Evolutionary conservation across 2,329 filamentous ascomycete species (phyloP), one percentile per base, ranked within the genome.

Genomic region (Ceratocystis cubensis): DNA sequence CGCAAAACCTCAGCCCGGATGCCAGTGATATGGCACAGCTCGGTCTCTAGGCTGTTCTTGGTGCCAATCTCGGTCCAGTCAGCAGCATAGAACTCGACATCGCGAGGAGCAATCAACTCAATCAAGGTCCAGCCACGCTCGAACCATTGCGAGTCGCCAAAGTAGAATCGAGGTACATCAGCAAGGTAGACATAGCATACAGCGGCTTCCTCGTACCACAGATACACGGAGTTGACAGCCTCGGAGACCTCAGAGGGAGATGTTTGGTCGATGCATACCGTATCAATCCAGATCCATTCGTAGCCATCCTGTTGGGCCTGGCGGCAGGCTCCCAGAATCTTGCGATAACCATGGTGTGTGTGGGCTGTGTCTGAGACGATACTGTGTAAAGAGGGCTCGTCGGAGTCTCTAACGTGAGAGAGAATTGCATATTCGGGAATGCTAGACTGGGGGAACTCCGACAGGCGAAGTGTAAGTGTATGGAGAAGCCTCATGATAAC

Each of bases 401-500:
- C 72, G 1, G 69, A 46, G 8, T 68, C 71, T 71, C 72, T 73
- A n/a, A 72, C 73, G 68, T 75, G 73, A 15, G 73, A 74, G 8
- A 75, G 67, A 53, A 75, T 73, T 59, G 72, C 73, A 65, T 74
- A 74, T 57, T 68, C 66, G 3, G 73, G 73, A 7, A 65, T 44
- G 44, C 61, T 64, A 5, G 57, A 63, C 2, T 67, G 53, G 8
- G 56, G 46, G 63, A 67, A 67, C 45, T 67, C 66, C 17, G 63
- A 46, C 17, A 67, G 48, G 25, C 63, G 66, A 46, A 63, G 63
- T 8, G 66, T 67, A 2, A 65, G 59, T 20, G 63, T 63, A 33
- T 67, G 56, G 2, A 67, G 63, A 56, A 67, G 63, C 64, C 63
- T 67, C 66, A 67, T 67, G 33, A 10, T 67, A 48, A 37, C 30